Base-by-base conservation (phyloP, 176 grass and related monocot species). In the Hordeum marinum region DNA sequence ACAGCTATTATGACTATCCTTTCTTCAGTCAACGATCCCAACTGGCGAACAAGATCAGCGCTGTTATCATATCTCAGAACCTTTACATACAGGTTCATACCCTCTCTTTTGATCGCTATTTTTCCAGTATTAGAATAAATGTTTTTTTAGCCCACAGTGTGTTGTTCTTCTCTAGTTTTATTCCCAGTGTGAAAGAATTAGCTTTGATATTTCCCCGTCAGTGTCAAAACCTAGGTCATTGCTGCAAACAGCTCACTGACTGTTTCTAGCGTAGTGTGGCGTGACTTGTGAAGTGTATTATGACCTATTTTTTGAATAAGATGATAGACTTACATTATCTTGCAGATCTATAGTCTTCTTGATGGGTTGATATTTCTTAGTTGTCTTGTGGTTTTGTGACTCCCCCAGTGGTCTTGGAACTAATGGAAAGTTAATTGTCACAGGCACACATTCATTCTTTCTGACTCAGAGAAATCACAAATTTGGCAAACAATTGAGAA, bases 371-470 rank as follows among this genome's bases (percentile, higher is more conserved):
- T 72, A 9, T 69, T 75, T 50, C 37, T 70, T 27, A 25, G 63
- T 42, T 74, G 52, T 74, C 48, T 42, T 41, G 4, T 32, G 11
- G 18, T 24, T 71, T 2, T 74, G 39, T 83, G 24, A 59, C 48
- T 80, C 43, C 75, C 29, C 14, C 50, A 12, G 35, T 48, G 36
- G 63, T 62, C 6, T 40, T 83, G 35, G 55, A 90, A 9, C 78
- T 86, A 63, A 63, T 41, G 23, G 62, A 52, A 40, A 77, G 45
- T 64, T 34, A 74, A 43, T 86, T 90, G 72, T 63, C 42, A 72
- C 87, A 98, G 96, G 89, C 96, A 98, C 82, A 92, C 85, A 41
- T 98, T 98, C 86, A 90, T 89, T 36, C 96, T 98, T 48, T 94
- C 91, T 78, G 75, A 62, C 43, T 83, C 81, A 46, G 91, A 98